These are phyloP conservation scores for Lentinula sp. DNA, from an alignment of 768 basidiomycete genomes.

Conservation along the genomic window DNA sequence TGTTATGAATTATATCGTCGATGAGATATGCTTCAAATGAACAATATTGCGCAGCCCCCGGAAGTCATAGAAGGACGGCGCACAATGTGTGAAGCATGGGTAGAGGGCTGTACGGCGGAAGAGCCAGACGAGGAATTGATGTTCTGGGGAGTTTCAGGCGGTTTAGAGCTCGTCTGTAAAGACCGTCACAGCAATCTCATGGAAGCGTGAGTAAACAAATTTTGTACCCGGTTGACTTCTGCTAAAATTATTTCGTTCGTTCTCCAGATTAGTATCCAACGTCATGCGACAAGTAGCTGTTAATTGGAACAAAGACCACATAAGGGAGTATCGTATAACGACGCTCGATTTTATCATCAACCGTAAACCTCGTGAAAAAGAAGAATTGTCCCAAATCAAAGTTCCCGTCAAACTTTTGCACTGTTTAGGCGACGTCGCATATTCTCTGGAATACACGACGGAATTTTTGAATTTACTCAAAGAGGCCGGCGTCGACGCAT, in stretches of 20 bases:
- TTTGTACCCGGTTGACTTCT: background rate
- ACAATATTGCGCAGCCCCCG: constrained; percentile 17
- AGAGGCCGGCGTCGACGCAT: constrained; percentile 21
- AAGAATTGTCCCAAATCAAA: constrained; percentile 17
- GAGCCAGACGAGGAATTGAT: constrained; percentile 17
- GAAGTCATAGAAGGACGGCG: constrained; percentile 27
- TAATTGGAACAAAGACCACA: constrained; percentile 19
- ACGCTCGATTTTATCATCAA: constrained; percentile 27
- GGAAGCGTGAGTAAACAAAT: constrained; percentile 15
- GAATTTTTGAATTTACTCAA: constrained; percentile 19
- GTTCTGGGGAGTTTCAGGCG: constrained; percentile 21
- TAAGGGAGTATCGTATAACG: constrained; percentile 24
- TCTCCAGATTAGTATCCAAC: constrained; percentile 16
- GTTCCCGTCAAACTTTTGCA: constrained; percentile 27
- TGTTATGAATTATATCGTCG: background rate
- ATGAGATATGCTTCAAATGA: background rate
- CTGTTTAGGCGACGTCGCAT: constrained; percentile 28
- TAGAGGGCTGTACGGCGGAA: constrained; percentile 15
- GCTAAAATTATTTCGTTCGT: background rate
- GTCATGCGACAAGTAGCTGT: constrained; percentile 15
- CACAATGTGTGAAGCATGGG: constrained; percentile 27
- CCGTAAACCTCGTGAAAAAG: constrained; percentile 15
- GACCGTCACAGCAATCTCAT: constrained; percentile 14
- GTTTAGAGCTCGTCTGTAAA: constrained; percentile 26
- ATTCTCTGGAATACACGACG: constrained; percentile 20